Percentiles rank a stretch among this genome's conserved stretches.
phyloP scores from a whole-genome alignment of 306 rosid species.

The Quercus parvula region DNA sequence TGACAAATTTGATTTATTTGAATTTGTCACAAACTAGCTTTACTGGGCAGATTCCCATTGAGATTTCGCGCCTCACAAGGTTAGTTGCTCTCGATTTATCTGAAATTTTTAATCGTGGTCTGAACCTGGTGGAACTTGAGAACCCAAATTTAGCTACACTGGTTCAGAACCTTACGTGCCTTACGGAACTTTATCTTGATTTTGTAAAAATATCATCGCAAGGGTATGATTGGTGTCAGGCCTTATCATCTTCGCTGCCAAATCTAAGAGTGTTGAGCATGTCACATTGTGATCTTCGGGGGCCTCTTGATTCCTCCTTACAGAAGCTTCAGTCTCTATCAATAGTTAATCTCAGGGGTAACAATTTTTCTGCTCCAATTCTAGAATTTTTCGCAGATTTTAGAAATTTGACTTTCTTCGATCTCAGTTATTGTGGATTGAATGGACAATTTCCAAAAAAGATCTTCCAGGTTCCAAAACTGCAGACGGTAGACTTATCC shows the following conservation, averaged over 20 bases:
- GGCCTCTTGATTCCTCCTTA: constrained; percentile 24
- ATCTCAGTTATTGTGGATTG: constrained; percentile 11
- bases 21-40: constrained; percentile 32
- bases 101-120: too few species aligned
- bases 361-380: constrained; percentile 18
- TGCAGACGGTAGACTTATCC: constrained; percentile 27
- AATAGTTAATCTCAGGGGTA: not conserved
- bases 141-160: constrained; percentile 12
- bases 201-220: constrained; percentile 27
- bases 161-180: constrained; percentile 20
- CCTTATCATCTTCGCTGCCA: constrained; percentile 1
- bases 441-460: constrained; percentile 25
- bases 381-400: constrained; percentile 25
- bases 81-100: constrained; percentile 30
- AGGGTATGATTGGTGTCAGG: constrained; percentile 42
- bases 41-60: constrained; percentile 35
- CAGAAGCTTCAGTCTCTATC: constrained; percentile 24
- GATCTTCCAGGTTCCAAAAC: constrained; percentile 26
- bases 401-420: constrained; percentile 8
- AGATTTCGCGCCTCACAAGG: constrained; percentile 38
- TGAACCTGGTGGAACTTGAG: too few species aligned
- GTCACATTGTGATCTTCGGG: not conserved
- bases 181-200: constrained; percentile 39
- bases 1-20: constrained; percentile 23
- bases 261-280: constrained; percentile 27